phyloP scores from a whole-genome alignment of 1,139 yeast species.

The Suhomyces taliae region DNA sequence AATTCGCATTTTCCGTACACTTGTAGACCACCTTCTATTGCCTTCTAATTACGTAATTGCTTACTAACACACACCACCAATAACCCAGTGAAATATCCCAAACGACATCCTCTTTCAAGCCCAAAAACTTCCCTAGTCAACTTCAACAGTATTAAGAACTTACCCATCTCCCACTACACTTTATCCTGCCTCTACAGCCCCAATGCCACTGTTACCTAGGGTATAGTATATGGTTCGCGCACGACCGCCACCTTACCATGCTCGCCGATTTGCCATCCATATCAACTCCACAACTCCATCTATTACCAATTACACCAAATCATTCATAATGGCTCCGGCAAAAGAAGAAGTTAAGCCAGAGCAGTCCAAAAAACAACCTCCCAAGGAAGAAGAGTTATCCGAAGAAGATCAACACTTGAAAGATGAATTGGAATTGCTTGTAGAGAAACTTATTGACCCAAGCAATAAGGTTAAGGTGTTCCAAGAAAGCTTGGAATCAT shows the following conservation, averaged over 20 bases:
- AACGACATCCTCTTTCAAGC: too few relatives aligned
- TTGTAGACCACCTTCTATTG: too few relatives aligned
- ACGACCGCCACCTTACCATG: background rate
- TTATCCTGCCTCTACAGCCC: too few relatives aligned
- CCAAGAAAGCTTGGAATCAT: constrained; percentile 57
- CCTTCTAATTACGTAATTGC: too few relatives aligned
- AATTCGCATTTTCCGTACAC: too few relatives aligned
- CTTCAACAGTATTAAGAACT: too few relatives aligned
- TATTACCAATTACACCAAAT: constrained; percentile 1
- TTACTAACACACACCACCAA: too few relatives aligned
- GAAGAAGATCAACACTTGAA: constrained; percentile 93
- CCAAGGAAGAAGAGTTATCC: constrained; percentile 75
- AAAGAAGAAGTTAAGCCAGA: constrained; percentile 20
- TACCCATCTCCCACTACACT: too few relatives aligned
- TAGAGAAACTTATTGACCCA: constrained; percentile 63
- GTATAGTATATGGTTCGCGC: background rate
- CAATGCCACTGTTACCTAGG: too few relatives aligned
- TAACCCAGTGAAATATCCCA: too few relatives aligned
- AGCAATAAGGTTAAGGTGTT: constrained; percentile 50
- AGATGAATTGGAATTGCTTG: constrained; percentile 82
- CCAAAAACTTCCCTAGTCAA: too few relatives aligned
- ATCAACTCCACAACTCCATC: constrained; percentile 2
- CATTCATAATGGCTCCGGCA: constrained; percentile 14
- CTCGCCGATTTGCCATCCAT: constrained; percentile 11
- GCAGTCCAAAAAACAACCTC: constrained; percentile 30